A percentile compares a stretch with the other conserved stretches of the same genome.
Conservation (phyloP, 768 basidiomycete genomes). For the Boletus vinaceobasis region DNA sequence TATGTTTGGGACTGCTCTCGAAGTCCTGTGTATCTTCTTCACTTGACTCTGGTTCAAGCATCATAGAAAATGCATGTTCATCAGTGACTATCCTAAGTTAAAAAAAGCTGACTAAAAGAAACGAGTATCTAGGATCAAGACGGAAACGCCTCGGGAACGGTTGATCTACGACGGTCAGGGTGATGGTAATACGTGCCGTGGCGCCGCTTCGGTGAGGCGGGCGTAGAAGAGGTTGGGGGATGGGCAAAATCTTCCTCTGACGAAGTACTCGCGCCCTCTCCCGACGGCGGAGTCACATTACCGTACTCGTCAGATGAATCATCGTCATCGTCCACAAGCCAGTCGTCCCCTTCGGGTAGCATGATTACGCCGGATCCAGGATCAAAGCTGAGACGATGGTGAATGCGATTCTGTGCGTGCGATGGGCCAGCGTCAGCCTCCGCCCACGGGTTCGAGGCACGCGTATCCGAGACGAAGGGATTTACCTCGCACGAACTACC, state of each 20-base stretch:
- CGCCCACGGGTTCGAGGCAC: slow-evolving; percentile 58
- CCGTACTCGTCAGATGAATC: slow-evolving; percentile 45
- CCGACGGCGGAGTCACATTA: slow-evolving; percentile 24
- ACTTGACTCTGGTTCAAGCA: too few relatives aligned
- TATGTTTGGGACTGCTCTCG: too few relatives aligned
- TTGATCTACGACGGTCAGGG: slow-evolving; percentile 58
- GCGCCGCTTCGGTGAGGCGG: slow-evolving; percentile 47
- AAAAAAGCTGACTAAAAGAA: neutral
- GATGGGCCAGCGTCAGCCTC: slow-evolving; percentile 34
- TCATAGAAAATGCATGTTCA: neutral
- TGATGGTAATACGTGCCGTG: slow-evolving; percentile 86
- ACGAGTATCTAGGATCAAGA: slow-evolving; percentile 5
- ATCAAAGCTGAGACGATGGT: slow-evolving; percentile 74
- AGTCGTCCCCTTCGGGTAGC: slow-evolving; percentile 72
- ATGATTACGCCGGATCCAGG: slow-evolving; percentile 85
- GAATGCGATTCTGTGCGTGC: slow-evolving; percentile 32
- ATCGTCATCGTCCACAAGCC: slow-evolving; percentile 47
- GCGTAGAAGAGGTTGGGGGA: slow-evolving; percentile 17
- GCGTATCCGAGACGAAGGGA: slow-evolving; percentile 25
- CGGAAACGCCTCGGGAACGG: slow-evolving; percentile 59
- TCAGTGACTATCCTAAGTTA: neutral
- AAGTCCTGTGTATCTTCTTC: neutral
- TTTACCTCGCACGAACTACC: slow-evolving; percentile 13
- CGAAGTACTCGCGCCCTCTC: slow-evolving; percentile 10
- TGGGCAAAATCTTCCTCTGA: slow-evolving; percentile 27